Evolutionary conservation across 23 red algal genomes (phyloP), one percentile per base, ranked within the genome.

Genomic region (Chondrus crispus): DNA sequence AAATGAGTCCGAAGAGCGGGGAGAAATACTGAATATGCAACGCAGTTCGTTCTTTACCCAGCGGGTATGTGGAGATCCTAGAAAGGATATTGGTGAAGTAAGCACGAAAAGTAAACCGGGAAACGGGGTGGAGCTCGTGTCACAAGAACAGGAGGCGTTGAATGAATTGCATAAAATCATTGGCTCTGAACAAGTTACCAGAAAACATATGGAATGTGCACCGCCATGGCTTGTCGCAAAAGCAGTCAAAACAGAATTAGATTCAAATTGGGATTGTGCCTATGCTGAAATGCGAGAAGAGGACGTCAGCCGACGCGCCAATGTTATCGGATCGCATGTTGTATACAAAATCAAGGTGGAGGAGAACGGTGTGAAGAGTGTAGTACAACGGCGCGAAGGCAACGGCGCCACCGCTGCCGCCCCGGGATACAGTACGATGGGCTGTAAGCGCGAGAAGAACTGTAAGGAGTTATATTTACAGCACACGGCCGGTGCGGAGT

Each of bases 261-360:
- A 89, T 18, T 8, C n/a, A 33, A 46, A 39, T 39, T 89, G 71
- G 85, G 48, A 74, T 4, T 68, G 70, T 16, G 85, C 46, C 42
- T 89, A 62, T 18, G 48, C 2, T 49, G 84, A 58, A 29, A 26
- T 88, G 3, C 44, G 10, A 29, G 84, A 88, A 74, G 16, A 22
- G 9, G 84, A 88, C 30, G 41, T 88, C 1, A 40, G 62, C 9
- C 5, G 14, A 50, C 5, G 44, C 9, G 84, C 58, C 9, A 88
- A 88, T 71, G 84, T 88, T 22, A 74, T 88, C 18, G 63, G 84
- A 7, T 88, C 84, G 7, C 63, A 88, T 52, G 46, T 88, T 54
- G 46, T 74, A 28, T 88, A 71, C 46, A 72, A 74, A 44, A 39
- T 88, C 33, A 88, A 73, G 28, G 9, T 26, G 0, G 84, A 88